Evolutionary conservation across 2,329 filamentous ascomycete genomes (phyloP), one percentile per base, ranked within the genome.

Genomic region (Parascedosporium putredinis): DNA sequence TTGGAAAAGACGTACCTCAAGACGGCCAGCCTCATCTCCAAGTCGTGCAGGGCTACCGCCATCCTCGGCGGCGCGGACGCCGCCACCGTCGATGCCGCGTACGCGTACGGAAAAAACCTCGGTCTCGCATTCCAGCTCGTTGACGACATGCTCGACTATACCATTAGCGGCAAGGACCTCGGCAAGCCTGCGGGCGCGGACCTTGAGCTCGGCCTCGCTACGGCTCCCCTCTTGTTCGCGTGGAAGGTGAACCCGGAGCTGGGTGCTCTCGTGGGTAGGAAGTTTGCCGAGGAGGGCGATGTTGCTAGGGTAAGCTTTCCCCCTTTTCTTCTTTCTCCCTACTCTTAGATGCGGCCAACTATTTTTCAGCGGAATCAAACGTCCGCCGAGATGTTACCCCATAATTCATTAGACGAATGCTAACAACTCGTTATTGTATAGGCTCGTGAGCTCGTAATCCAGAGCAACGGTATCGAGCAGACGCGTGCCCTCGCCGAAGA

Each of bases 1-100:
- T 74, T 98, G 47, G 88, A 96, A 64, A 98, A 98, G 76, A 98
- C 93, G 24, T 98, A 98, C 62, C 78, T 98, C 57, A 98, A 98
- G 72, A 94, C 88, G 1, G 93, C 93, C 3, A 94, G 87, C 56
- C 72, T 98, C 59, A 97, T 98, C 62, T 94, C 87, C 63, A 98
- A 98, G 68, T 94, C 87, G 25, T 97, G 91, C 66, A 84, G 93
- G 46, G 89, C 91, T 0, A 81, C 93, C 2, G 91, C 93, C 2
- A 71, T 98, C 43, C 75, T 98, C 16, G 90, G 93, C 25, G 82
- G 87, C 12, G 79, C 83, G 29, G 78, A 89, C 29, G 75, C 76
- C 0, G 77, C 84, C 53, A 88, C 93, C 1, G 88, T 96, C 2
- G 90, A 98, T 56, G 86, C 89, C 8, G 88, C 91, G 2, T 98